Evolutionary conservation across 371 early-diverging fungal species (phyloP).

Genomic region (Neoconidiobolus thromboides): DNA sequence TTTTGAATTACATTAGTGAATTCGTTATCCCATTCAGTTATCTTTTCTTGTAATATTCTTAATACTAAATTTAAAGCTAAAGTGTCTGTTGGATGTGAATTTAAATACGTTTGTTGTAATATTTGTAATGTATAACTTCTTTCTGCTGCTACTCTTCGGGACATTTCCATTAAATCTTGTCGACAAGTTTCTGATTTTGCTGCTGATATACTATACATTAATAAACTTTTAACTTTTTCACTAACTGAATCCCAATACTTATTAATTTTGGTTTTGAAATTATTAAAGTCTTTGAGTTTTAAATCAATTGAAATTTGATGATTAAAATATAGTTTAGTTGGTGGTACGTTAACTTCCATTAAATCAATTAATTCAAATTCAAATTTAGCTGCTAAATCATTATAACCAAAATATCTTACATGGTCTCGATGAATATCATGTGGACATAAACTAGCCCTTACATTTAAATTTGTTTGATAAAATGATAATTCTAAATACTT

Average conservation of each 20-base stretch:
- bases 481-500: slow-evolving; percentile 82
- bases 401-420: slow-evolving; percentile 50
- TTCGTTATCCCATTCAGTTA: slow-evolving; percentile 58
- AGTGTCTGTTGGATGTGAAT: slow-evolving; percentile 53
- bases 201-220: slow-evolving; percentile 37
- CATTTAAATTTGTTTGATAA: slow-evolving; percentile 45
- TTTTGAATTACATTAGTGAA: slow-evolving; percentile 51
- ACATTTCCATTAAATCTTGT: slow-evolving; percentile 33
- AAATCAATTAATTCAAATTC: slow-evolving; percentile 51
- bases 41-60: slow-evolving; percentile 51
- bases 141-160: slow-evolving; percentile 44
- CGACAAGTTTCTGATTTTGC: slow-evolving; percentile 41
- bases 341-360: slow-evolving; percentile 62
- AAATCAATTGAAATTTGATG: slow-evolving; percentile 25
- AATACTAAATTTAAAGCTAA: slow-evolving; percentile 56
- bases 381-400: slow-evolving; percentile 51
- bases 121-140: slow-evolving; percentile 54
- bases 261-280: slow-evolving; percentile 29
- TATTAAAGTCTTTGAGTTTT: slow-evolving; percentile 42
- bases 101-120: slow-evolving; percentile 56
- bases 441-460: slow-evolving; percentile 54
- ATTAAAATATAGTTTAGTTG: slow-evolving; percentile 38
- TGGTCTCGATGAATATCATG: slow-evolving; percentile 67
- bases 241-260: slow-evolving; percentile 51
- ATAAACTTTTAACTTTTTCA: slow-evolving; percentile 32